A percentile compares a stretch with the other conserved stretches of the same genome.
Conservation (phyloP, 768 basidiomycete species). For the Collybia nuda region DNA sequence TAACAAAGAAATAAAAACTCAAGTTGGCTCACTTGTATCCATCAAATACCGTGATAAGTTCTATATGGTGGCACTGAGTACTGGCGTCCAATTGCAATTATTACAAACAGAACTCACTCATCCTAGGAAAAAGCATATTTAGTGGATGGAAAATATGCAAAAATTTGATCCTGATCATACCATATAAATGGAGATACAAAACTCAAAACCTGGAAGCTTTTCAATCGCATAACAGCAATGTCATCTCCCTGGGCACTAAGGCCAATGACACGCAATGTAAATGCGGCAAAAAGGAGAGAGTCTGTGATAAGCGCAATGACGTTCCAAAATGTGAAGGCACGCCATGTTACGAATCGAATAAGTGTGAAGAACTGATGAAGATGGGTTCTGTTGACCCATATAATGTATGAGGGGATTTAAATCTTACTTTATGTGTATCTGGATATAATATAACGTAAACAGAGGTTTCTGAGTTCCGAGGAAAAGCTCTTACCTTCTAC, state of each 20-base stretch:
- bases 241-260: conserved; percentile 35
- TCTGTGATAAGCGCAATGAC: conserved; percentile 72
- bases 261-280: conserved; percentile 68
- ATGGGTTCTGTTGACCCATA: neutral
- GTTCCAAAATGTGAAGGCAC: conserved; percentile 83
- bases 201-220: conserved; percentile 87
- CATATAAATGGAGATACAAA: conserved; percentile 88
- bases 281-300: conserved; percentile 69
- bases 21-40: conserved; percentile 63
- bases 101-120: conserved; percentile 56
- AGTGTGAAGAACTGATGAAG: conserved; percentile 62
- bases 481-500: conserved; percentile 62
- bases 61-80: conserved; percentile 32
- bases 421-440: conserved; percentile 57
- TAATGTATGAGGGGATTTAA: neutral
- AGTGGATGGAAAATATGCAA: neutral
- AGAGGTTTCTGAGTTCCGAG: neutral
- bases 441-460: neutral
- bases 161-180: conserved; percentile 37
- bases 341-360: conserved; percentile 73
- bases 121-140: conserved; percentile 45
- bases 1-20: neutral
- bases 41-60: conserved; percentile 78
- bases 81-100: neutral
- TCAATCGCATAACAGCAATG: conserved; percentile 42